A percentile compares a stretch with the other conserved stretches of the same genome.
Evolutionary conservation across 2,329 filamentous ascomycete species (phyloP).

Genomic region (Arthroderma uncinatum): DNA sequence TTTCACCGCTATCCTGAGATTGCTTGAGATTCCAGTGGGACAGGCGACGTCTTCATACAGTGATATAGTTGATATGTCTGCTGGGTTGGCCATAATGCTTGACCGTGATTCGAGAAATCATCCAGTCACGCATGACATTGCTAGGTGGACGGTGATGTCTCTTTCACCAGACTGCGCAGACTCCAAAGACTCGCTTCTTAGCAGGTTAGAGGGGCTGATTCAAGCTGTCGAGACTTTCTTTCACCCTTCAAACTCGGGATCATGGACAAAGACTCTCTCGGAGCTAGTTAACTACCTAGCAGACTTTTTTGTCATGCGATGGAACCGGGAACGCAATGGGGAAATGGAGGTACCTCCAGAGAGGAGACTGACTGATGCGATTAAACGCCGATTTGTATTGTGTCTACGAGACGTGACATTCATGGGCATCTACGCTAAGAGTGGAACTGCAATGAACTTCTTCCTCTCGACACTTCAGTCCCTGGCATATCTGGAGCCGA

Average conservation of each 20-base stretch:
- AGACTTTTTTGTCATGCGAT: constrained; percentile 93
- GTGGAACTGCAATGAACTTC: constrained; percentile 79
- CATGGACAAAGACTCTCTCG: constrained; percentile 79
- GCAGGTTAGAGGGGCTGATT: constrained; percentile 78
- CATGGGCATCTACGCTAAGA: constrained; percentile 97
- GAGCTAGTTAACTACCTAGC: constrained; percentile 87
- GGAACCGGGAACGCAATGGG: constrained; percentile 88
- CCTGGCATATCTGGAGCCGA: constrained; percentile 79
- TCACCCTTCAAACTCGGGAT: constrained; percentile 89
- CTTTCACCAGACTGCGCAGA: constrained; percentile 73
- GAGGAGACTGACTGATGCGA: constrained; percentile 62
- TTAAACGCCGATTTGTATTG: constrained; percentile 82
- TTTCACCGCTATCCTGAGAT: constrained; percentile 77
- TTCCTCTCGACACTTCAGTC: constrained; percentile 84
- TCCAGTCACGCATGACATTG: constrained; percentile 81
- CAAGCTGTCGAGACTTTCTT: constrained; percentile 97
- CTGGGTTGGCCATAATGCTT: constrained; percentile 72
- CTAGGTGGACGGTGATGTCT: constrained; percentile 85
- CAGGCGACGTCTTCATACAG: constrained; percentile 92
- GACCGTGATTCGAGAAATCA: constrained; percentile 92
- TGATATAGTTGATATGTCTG: constrained; percentile 62
- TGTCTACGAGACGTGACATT: constrained; percentile 87
- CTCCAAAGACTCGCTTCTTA: constrained; percentile 65
- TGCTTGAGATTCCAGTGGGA: constrained; percentile 92
- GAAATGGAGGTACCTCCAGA: constrained; percentile 79